Base-by-base conservation (phyloP, 1,139 yeast species). In the Scheffersomyces lignicola region DNA sequence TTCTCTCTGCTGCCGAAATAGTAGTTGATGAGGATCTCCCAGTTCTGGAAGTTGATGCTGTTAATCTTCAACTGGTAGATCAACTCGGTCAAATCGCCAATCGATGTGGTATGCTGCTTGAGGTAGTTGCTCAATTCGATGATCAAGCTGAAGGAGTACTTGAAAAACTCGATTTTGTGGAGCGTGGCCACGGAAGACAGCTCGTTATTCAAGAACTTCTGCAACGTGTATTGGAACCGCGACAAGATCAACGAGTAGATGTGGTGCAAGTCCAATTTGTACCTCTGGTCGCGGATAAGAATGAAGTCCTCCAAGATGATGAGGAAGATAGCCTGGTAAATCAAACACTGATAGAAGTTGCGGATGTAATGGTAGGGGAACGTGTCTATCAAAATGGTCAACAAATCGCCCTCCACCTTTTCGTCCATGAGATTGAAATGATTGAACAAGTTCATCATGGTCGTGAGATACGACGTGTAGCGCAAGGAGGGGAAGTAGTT, bases 401-500 rank as follows among this genome's bases (percentile, higher is more conserved):
- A 4, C n/a, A 26, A 16, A 26, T 26, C 29, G 4, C 11, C 8
- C 5, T 12, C 10, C 7, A 41, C 37, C 3, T 44, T 25, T 8
- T 49, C 45, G 38, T 60, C 60, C 27, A 60, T 33, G 15, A 44
- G 33, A 26, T 40, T 37, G 35, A 56, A 60, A 34, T 54, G 61
- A 37, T 62, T 62, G 40, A 60, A 58, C 24, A 53, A 29, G 25
- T 54, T 46, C 26, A 54, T 27, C 47, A 63, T 49, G 2, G 58
- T 38, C 2, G 67, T 58, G 13, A 59, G 32, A 39, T 56, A 63
- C 8, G 60, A 48, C 2, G 59, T 41, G 39, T 51, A 62, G 25
- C 69, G 43, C 32, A 65, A 49, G 9, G 63, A 48, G 0, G 71
- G 67, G 39, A 62, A 65, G 44, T 65, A 59, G 7, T 51, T 51